Conservation (phyloP, 805 yeast species). For the Lachancea mirantina region DNA sequence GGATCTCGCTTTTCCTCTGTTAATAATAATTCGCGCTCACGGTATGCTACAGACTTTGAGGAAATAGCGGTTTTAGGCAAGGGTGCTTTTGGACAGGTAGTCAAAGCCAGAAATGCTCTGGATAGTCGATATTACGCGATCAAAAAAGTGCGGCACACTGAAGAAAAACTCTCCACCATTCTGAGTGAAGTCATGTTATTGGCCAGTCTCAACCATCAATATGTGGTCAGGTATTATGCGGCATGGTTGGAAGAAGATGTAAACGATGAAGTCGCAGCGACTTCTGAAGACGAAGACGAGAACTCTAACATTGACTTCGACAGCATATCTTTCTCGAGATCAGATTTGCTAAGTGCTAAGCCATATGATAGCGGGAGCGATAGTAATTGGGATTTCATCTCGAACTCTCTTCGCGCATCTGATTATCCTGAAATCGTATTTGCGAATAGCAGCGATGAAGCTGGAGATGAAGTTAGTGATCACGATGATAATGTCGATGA, state of each 20-base stretch:
- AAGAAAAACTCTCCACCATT: slow-evolving; percentile 70
- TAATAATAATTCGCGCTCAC: slow-evolving; percentile 39
- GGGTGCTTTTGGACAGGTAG: slow-evolving; percentile 98
- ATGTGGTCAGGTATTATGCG: slow-evolving; percentile 92
- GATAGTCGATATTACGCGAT: slow-evolving; percentile 95
- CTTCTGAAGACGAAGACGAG: slow-evolving; percentile 28
- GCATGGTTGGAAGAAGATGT: slow-evolving; percentile 89
- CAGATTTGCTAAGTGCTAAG: slow-evolving; percentile 27
- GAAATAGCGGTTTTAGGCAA: slow-evolving; percentile 85
- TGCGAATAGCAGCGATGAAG: slow-evolving; percentile 34
- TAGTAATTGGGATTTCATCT: slow-evolving; percentile 56
- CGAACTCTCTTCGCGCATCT: slow-evolving; percentile 45
- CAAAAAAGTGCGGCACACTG: slow-evolving; percentile 79
- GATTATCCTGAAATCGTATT: slow-evolving; percentile 50
- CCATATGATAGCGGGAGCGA: slow-evolving; percentile 18
- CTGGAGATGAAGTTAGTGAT: slow-evolving; percentile 18
- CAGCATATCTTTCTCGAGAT: slow-evolving; percentile 7
- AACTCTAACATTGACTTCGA: slow-evolving; percentile 12
- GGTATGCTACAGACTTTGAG: slow-evolving; percentile 91
- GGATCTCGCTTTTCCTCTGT: slow-evolving; percentile 32
- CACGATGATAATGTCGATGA: no score
- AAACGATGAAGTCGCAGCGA: slow-evolving; percentile 32
- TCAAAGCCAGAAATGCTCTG: slow-evolving; percentile 86
- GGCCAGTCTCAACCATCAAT: slow-evolving; percentile 89
- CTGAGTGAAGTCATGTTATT: slow-evolving; percentile 86